A percentile compares a stretch with the other conserved stretches of the same genome.
Conservation (phyloP, 305 asterid species). For the Fraxinus paxiana region DNA sequence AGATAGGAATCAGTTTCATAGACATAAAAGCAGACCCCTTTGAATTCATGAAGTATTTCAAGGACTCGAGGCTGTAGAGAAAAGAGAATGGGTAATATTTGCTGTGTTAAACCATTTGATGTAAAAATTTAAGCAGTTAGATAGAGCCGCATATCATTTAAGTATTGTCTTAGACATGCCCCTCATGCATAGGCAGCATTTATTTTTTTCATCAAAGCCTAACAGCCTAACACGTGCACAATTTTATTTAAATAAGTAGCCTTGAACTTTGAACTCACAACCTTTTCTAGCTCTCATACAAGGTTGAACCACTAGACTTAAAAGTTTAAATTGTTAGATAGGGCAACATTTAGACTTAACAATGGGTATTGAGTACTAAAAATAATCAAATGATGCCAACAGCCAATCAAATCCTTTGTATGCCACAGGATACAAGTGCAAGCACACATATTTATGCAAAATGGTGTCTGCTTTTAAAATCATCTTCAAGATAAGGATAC, state of each 20-base stretch:
- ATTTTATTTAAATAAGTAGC: not conserved
- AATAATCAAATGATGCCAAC: not conserved
- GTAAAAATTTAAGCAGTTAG: not conserved
- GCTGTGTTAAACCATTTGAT: not conserved
- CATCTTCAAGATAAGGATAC: constrained; percentile 66
- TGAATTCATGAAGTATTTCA: constrained; percentile 13
- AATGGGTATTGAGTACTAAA: not conserved
- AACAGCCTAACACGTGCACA: not conserved
- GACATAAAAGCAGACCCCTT: constrained; percentile 1
- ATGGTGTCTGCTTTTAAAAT: constrained; percentile 8
- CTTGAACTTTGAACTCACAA: not conserved
- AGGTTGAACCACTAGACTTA: not conserved
- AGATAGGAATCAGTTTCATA: constrained; percentile 12
- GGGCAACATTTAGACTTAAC: not conserved
- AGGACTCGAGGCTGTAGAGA: not conserved
- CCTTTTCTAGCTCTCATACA: not conserved
- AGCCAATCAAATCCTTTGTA: not conserved
- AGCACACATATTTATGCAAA: constrained; percentile 1
- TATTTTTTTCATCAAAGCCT: not conserved
- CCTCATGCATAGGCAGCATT: not conserved
- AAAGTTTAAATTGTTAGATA: not conserved
- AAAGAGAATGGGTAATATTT: not conserved
- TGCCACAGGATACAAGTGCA: not conserved
- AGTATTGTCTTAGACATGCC: not conserved
- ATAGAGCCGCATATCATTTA: not conserved